phyloP scores from a whole-genome alignment of 129 eudicot genomes.

The Lactuca sativa region DNA sequence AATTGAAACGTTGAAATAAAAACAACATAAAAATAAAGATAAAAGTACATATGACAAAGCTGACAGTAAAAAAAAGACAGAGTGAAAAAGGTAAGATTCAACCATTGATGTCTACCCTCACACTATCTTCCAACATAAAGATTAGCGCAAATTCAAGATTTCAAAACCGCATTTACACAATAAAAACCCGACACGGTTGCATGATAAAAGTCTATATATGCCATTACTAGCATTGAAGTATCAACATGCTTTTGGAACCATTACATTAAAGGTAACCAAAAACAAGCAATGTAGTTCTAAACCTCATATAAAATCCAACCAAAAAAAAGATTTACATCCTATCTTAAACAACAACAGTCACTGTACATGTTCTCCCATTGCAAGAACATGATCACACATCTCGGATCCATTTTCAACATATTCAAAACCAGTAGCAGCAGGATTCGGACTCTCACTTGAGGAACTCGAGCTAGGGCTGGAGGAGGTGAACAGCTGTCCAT shows the following conservation, averaged over 20 bases:
- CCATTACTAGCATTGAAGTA: constrained; percentile 20
- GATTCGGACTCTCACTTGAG: background rate
- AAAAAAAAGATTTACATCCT: constrained; percentile 18
- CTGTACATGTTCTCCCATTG: constrained; percentile 26
- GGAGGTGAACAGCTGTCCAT: constrained; percentile 31
- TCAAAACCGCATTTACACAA: background rate
- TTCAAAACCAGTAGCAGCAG: constrained; percentile 32
- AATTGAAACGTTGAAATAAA: too few species aligned
- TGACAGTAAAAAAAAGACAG: too few species aligned
- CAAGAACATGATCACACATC: constrained; percentile 6
- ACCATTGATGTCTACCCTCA: too few species aligned
- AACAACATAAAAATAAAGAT: background rate
- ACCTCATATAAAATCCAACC: constrained; percentile 20
- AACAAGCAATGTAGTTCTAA: constrained; percentile 17
- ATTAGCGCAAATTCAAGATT: background rate
- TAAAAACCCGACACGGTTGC: background rate
- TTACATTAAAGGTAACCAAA: constrained; percentile 25
- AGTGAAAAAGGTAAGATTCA: too few species aligned
- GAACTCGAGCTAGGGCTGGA: constrained; percentile 35
- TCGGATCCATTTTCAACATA: constrained; percentile 52
- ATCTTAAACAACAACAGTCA: constrained; percentile 2
- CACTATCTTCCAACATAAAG: too few species aligned
- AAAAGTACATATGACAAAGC: background rate
- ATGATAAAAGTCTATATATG: constrained; percentile 17
- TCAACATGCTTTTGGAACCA: constrained; percentile 25